These are phyloP conservation scores for Nigrospora oryzae DNA, from an alignment of 2,329 filamentous ascomycete species.

Conservation along the genomic window DNA sequence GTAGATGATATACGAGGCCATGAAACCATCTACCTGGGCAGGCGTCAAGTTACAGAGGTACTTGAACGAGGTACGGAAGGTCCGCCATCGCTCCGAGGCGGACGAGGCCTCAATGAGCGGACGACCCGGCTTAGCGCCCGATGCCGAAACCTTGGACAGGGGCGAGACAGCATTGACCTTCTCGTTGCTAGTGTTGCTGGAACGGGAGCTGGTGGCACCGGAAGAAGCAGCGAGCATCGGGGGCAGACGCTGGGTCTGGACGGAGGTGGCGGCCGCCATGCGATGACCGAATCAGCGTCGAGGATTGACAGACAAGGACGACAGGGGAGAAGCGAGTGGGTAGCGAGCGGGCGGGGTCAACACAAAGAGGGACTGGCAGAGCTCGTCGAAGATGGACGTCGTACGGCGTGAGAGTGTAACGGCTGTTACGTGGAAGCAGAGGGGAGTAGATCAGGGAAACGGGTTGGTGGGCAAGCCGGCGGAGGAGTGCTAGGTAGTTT, in stretches of 20 bases:
- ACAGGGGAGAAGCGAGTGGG: too few relatives aligned
- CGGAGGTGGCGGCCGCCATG: conserved; percentile 2
- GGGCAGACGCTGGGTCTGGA: conserved; percentile 1
- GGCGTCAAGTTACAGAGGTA: conserved; percentile 38
- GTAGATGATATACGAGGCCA: conserved; percentile 48
- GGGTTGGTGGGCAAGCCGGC: too few relatives aligned
- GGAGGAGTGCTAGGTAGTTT: too few relatives aligned
- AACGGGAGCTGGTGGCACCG: conserved; percentile 3
- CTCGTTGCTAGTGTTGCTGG: conserved; percentile 6
- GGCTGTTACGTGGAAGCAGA: too few relatives aligned
- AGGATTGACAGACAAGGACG: too few relatives aligned
- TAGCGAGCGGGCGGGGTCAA: too few relatives aligned
- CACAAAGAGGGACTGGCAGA: too few relatives aligned
- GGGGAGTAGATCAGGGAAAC: too few relatives aligned
- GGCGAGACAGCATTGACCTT: conserved; percentile 2
- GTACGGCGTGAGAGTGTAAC: too few relatives aligned
- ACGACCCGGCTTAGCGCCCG: conserved; percentile 5
- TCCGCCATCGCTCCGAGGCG: conserved; percentile 38
- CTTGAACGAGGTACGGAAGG: conserved; percentile 39
- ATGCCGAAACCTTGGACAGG: conserved; percentile 8
- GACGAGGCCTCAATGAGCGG: conserved; percentile 27
- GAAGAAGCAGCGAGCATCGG: background rate
- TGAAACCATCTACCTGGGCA: conserved; percentile 44
- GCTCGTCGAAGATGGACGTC: too few relatives aligned
- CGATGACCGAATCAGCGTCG: background rate